phyloP scores from a whole-genome alignment of 2,329 filamentous ascomycete species.

The Thelonectria blattea region DNA sequence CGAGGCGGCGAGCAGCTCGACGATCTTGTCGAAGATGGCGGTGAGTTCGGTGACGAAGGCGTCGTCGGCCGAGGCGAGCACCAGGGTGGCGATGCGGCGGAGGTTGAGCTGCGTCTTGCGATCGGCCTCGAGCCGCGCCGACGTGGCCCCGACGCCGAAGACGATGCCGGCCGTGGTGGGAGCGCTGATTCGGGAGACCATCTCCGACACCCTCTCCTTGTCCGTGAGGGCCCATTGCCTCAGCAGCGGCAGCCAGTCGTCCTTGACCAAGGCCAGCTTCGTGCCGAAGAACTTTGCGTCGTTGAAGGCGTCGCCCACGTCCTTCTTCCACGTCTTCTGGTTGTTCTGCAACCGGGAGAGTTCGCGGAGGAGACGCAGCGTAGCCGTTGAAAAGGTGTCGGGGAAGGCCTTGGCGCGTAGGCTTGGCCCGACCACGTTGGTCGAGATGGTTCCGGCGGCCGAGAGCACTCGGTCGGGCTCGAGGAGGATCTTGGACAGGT shows the following conservation, averaged over 20 bases:
- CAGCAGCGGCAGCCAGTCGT: conserved; percentile 82
- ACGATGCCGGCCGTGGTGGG: conserved; percentile 95
- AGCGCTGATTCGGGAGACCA: conserved; percentile 77
- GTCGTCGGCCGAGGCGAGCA: conserved; percentile 79
- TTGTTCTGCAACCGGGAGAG: conserved; percentile 79
- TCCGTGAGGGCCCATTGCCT: conserved; percentile 85
- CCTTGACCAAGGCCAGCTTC: conserved; percentile 66
- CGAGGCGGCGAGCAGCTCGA: conserved; percentile 84
- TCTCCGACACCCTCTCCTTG: conserved; percentile 85
- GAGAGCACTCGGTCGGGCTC: conserved; percentile 83
- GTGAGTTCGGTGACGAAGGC: conserved; percentile 79
- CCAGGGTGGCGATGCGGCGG: conserved; percentile 77
- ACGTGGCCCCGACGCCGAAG: conserved; percentile 96
- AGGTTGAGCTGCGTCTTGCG: conserved; percentile 90
- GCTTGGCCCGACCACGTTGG: conserved; percentile 80
- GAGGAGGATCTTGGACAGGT: conserved; percentile 80
- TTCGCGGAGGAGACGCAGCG: conserved; percentile 76
- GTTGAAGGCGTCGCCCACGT: conserved; percentile 90
- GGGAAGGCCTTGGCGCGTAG: conserved; percentile 88
- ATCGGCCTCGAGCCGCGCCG: conserved; percentile 92
- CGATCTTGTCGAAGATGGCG: conserved; percentile 78
- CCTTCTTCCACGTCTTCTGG: conserved; percentile 91
- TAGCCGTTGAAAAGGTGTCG: conserved; percentile 75
- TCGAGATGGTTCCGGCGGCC: conserved; percentile 80
- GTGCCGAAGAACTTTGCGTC: conserved; percentile 85